These are phyloP conservation scores for Penicillium maclennaniae DNA, from an alignment of 495 filamentous ascomycete genomes.

Conservation along the genomic window DNA sequence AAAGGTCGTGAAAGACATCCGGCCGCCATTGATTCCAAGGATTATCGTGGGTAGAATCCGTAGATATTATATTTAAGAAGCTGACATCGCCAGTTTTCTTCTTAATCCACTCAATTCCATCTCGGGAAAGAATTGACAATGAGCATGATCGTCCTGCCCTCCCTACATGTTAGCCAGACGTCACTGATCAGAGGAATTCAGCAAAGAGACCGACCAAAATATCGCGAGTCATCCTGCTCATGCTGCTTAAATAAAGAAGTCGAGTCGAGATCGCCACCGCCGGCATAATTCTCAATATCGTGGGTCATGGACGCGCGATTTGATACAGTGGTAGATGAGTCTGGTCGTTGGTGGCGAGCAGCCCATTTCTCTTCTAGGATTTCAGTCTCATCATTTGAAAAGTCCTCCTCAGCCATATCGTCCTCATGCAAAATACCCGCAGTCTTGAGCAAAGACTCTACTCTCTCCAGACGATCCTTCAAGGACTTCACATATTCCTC, in stretches of 20 bases:
- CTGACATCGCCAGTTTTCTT: constrained; percentile 86
- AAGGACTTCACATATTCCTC: constrained; percentile 91
- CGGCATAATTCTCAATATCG: constrained; percentile 27
- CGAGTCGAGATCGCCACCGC: constrained; percentile 44
- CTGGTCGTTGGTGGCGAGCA: constrained; percentile 32
- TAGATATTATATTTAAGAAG: constrained; percentile 80
- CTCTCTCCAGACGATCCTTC: constrained; percentile 81
- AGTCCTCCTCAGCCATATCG: constrained; percentile 66
- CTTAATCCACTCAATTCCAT: constrained; percentile 97
- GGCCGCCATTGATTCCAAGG: constrained; percentile 90
- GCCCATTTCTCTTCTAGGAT: constrained; percentile 62
- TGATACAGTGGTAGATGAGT: constrained; percentile 6
- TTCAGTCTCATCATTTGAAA: constrained; percentile 33
- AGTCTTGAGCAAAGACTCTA: constrained; percentile 80
- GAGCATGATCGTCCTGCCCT: constrained; percentile 78
- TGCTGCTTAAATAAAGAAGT: constrained; percentile 56
- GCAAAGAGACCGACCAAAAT: constrained; percentile 60
- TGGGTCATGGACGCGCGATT: constrained; percentile 11
- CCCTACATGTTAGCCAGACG: background rate
- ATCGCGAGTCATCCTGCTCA: constrained; percentile 81
- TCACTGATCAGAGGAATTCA: background rate
- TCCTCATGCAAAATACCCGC: constrained; percentile 79
- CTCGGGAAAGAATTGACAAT: constrained; percentile 90
- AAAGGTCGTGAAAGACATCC: constrained; percentile 87
- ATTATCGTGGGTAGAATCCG: constrained; percentile 66